Base-by-base conservation (phyloP, 768 basidiomycete genomes). In the Termitomyces titanicus region DNA sequence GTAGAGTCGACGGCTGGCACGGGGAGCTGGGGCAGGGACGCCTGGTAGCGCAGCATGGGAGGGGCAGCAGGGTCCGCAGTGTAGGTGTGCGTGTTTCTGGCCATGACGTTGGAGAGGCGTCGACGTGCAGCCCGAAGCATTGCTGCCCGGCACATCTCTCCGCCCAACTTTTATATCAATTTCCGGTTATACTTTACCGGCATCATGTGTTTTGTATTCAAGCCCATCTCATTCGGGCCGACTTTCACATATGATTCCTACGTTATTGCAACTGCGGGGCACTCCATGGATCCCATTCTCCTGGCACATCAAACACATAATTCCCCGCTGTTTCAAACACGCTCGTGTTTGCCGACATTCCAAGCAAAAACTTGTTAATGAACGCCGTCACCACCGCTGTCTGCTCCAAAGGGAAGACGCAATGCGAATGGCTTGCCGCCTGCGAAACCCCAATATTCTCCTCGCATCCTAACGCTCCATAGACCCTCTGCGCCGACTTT, bases 371-470 rank as follows among this genome's bases (percentile, higher is more conserved):
- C 61, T 74, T 77, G 67, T 79, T 70, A 61, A 85, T 66, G 64
- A 82, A 85, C 18, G 80, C 80, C 50, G 70, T 71, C 54, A 85
- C 64, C 27, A 74, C 70, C 0, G 67, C 62, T 52, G 75, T 70
- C 56, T 80, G 74, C 35, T 56, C 58, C 10, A 75, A 64, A 1
- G 83, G 83, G 75, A 80, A 83, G 7, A 66, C 64, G 66, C 83
- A 84, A 57, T 84, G 82, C 35, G 64, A 63, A 57, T 84, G 82
- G 54, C 74, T 74, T 37, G 79, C 80, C 12, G 77, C 70, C 66
- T 80, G 77, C 15, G 77, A 79, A 60, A 80, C 75, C 22, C 82
- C 83, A 2, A 53, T 71, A 79, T 78, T 51, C 64, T 63, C 54
- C 73, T 68, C n/a, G 71, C 43, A 11, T 74, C 70, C 79, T 29